Percentiles rank a stretch among this genome's conserved stretches.
phyloP scores from a whole-genome alignment of 1,284 basidiomycete species.

The Marasmius oreades region DNA sequence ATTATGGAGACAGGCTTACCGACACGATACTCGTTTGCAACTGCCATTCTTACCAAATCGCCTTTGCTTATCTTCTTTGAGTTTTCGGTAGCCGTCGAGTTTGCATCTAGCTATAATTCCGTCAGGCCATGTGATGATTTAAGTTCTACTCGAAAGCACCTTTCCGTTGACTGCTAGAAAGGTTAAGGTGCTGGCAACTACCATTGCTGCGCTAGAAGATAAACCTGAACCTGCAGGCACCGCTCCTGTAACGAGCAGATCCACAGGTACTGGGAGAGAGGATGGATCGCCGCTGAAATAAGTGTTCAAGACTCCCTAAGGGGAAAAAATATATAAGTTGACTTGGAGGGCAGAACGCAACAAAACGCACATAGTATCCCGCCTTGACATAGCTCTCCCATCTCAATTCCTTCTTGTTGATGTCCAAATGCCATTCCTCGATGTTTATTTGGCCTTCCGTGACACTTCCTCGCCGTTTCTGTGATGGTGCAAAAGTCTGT shows the following conservation, averaged over 20 bases:
- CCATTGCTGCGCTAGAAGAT: conserved; percentile 83
- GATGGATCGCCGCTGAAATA: conserved; percentile 41
- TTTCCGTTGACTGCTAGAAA: conserved; percentile 76
- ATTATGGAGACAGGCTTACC: conserved; percentile 32
- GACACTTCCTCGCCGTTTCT: conserved; percentile 22
- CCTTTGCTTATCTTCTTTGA: conserved; percentile 52
- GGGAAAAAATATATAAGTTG: conserved; percentile 4
- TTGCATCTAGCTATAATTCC: conserved; percentile 28
- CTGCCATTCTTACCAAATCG: conserved; percentile 70
- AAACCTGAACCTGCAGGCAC: conserved; percentile 83
- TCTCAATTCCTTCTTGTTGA: conserved; percentile 63
- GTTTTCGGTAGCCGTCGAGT: conserved; percentile 15
- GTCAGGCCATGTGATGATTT: not conserved
- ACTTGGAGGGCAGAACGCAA: conserved; percentile 1
- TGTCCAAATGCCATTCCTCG: conserved; percentile 68
- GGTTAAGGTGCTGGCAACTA: conserved; percentile 76
- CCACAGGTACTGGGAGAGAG: conserved; percentile 49
- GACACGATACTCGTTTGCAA: conserved; percentile 81
- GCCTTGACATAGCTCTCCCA: conserved; percentile 91
- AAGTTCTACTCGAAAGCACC: conserved; percentile 27
- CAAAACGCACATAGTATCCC: conserved; percentile 59
- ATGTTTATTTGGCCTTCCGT: conserved; percentile 37
- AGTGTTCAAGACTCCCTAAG: conserved; percentile 68
- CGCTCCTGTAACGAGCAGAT: conserved; percentile 72
- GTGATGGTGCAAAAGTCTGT: conserved; percentile 52